Percentiles rank a stretch among this genome's conserved stretches.
Conservation (phyloP, 805 yeast genomes). For the Ascoidea rubescens region DNA sequence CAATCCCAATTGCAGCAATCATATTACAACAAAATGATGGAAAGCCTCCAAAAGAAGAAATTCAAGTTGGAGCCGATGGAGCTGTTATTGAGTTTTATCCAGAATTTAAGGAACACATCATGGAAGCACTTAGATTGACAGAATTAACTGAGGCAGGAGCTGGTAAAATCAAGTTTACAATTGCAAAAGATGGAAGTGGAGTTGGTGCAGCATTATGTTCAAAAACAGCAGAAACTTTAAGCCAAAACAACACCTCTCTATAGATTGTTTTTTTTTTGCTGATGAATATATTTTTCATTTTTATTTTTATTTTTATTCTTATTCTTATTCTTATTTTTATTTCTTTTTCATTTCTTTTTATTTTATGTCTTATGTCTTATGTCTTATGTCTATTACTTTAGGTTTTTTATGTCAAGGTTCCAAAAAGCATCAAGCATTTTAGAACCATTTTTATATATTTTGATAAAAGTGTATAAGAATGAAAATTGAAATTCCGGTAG, state of each 20-base stretch:
- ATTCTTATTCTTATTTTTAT: too few species aligned
- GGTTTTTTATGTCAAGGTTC: too few species aligned
- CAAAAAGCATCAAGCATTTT: too few species aligned
- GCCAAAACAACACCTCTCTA: too few species aligned
- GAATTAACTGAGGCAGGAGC: constrained; percentile 65
- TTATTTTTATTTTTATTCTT: too few species aligned
- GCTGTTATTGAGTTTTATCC: constrained; percentile 91
- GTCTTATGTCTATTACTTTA: too few species aligned
- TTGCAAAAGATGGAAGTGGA: constrained; percentile 92
- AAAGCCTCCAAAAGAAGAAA: constrained; percentile 42
- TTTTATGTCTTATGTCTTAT: too few species aligned
- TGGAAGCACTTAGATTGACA: constrained; percentile 62
- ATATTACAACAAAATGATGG: constrained; percentile 32
- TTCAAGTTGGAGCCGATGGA: constrained; percentile 94
- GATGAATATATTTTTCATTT: neutral
- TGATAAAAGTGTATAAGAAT: too few species aligned
- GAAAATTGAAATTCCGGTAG: too few species aligned
- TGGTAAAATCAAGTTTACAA: constrained; percentile 58
- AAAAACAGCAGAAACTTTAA: too few species aligned
- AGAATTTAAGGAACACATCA: constrained; percentile 65
- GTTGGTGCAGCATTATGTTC: constrained; percentile 98
- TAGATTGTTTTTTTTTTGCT: neutral
- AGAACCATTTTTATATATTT: too few species aligned
- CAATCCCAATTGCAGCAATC: constrained; percentile 83
- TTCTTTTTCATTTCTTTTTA: too few species aligned